These are phyloP conservation scores for Clitopilus hobsonii DNA, from an alignment of 768 basidiomycete genomes.

Conservation along the genomic window DNA sequence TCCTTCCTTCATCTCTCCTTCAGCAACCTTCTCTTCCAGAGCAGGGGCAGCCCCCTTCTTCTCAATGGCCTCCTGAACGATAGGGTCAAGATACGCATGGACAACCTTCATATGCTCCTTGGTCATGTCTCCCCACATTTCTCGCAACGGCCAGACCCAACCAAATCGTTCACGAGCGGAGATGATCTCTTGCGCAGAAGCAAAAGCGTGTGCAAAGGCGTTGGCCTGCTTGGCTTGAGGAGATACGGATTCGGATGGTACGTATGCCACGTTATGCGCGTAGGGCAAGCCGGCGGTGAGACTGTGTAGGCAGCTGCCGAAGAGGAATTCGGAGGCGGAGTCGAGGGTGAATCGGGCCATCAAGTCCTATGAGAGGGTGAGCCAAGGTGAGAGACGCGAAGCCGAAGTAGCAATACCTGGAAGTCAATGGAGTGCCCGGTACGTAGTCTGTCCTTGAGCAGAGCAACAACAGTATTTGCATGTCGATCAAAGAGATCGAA, in stretches of 20 bases:
- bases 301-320: conserved; percentile 52
- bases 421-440: conserved; percentile 55
- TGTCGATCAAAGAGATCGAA: conserved; percentile 60
- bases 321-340: conserved; percentile 62
- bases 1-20: conserved; percentile 30
- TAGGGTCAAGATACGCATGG: conserved; percentile 48
- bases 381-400: neutral
- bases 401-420: conserved; percentile 29
- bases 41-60: conserved; percentile 23
- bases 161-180: conserved; percentile 37
- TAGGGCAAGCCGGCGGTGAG: conserved; percentile 49
- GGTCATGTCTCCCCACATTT: conserved; percentile 44
- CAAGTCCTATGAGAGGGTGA: conserved; percentile 34
- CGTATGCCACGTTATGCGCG: conserved; percentile 34
- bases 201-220: conserved; percentile 45
- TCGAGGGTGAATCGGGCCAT: conserved; percentile 64
- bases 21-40: conserved; percentile 19
- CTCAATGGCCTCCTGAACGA: conserved; percentile 44
- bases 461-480: conserved; percentile 35
- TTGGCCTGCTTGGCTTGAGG: conserved; percentile 27
- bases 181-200: conserved; percentile 39
- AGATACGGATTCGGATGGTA: conserved; percentile 16
- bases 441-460: conserved; percentile 42
- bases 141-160: conserved; percentile 50
- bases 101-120: conserved; percentile 47